Percentiles rank a stretch among this genome's conserved stretches.
phyloP scores from a whole-genome alignment of 192 early-diverging fungal genomes.

The Pilaira anomala region DNA sequence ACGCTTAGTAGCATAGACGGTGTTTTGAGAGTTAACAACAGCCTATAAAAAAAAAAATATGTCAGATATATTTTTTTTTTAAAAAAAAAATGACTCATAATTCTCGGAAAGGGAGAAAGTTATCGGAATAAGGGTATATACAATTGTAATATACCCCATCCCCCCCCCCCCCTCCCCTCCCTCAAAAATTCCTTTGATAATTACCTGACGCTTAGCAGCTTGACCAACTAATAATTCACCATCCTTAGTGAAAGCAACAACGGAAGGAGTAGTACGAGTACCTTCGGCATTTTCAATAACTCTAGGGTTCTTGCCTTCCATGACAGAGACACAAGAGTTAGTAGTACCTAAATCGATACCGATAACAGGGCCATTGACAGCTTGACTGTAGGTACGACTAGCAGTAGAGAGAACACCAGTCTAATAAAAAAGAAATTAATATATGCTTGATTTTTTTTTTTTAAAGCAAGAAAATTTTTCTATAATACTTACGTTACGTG shows the following conservation, averaged over 20 bases:
- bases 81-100: background rate
- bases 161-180: background rate
- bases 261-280: constrained; percentile 93
- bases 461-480: background rate
- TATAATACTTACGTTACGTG: constrained; percentile 21
- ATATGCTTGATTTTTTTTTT: background rate
- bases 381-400: constrained; percentile 16
- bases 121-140: no score
- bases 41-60: constrained; percentile 45
- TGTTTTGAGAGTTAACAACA: constrained; percentile 98
- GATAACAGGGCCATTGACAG: constrained; percentile 63
- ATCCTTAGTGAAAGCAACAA: constrained; percentile 95
- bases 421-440: background rate
- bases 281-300: constrained; percentile 99
- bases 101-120: background rate
- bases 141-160: no score
- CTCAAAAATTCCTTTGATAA: background rate
- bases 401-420: constrained; percentile 16
- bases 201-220: constrained; percentile 92
- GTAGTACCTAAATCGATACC: constrained; percentile 99
- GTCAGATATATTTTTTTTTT: background rate
- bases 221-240: constrained; percentile 96
- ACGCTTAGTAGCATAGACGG: constrained; percentile 96
- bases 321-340: constrained; percentile 98
- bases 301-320: constrained; percentile 96